These are phyloP conservation scores for Pseudopithomyces maydicus DNA, from an alignment of 2,329 filamentous ascomycete genomes.

Conservation along the genomic window DNA sequence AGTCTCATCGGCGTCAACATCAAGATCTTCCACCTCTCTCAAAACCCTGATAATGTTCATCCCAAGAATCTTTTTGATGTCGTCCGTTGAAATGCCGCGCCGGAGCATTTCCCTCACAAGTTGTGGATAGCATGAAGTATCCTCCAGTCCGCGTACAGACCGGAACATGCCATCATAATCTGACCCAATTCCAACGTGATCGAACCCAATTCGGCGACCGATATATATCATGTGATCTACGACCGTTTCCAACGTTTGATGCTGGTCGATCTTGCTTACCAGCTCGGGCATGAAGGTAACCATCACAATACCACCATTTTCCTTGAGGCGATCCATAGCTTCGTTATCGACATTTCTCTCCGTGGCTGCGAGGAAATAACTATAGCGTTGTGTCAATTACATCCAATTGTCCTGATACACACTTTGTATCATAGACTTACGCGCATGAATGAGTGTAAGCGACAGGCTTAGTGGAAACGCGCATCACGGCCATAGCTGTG, in stretches of 20 bases:
- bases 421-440: too few relatives aligned
- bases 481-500: conserved; percentile 58
- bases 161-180: conserved; percentile 70
- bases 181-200: conserved; percentile 83
- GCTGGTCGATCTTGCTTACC: conserved; percentile 38
- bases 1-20: too few relatives aligned
- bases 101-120: not conserved
- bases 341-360: conserved; percentile 87
- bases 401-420: too few relatives aligned
- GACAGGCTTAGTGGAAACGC: conserved; percentile 3
- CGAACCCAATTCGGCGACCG: conserved; percentile 78
- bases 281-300: conserved; percentile 85
- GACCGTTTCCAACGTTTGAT: conserved; percentile 65
- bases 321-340: conserved; percentile 73
- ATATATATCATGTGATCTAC: conserved; percentile 81
- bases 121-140: conserved; percentile 3
- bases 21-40: not conserved
- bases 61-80: not conserved
- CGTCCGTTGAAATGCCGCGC: conserved; percentile 51
- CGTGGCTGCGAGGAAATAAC: conserved; percentile 69
- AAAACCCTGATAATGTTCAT: not conserved
- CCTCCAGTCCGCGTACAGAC: conserved; percentile 8
- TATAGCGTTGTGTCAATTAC: too few relatives aligned
- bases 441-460: conserved; percentile 53
- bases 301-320: conserved; percentile 78